Evolutionary conservation across 2,329 filamentous ascomycete genomes (phyloP).

Genomic region (Diaporthe humulicola): DNA sequence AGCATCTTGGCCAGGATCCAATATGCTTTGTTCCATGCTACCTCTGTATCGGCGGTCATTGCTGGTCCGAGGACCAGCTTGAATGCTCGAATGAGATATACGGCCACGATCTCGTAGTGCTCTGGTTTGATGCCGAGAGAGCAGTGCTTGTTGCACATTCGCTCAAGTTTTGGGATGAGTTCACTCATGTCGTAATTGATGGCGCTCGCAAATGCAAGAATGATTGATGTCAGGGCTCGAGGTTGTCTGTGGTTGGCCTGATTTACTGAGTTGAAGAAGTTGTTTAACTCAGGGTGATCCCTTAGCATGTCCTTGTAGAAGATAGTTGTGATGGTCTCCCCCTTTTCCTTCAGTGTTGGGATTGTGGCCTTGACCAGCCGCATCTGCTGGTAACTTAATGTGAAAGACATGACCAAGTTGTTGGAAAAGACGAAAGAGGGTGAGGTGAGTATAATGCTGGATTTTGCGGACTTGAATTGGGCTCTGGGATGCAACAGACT

Average conservation of each 20-base stretch:
- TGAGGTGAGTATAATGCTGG: neutral
- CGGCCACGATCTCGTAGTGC: constrained; percentile 79
- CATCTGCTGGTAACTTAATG: constrained; percentile 67
- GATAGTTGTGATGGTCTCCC: constrained; percentile 75
- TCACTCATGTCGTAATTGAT: constrained; percentile 72
- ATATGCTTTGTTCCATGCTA: constrained; percentile 80
- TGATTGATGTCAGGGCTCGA: constrained; percentile 71
- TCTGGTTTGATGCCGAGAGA: constrained; percentile 77
- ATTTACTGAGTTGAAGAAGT: constrained; percentile 78
- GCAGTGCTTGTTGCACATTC: constrained; percentile 79
- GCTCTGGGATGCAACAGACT: neutral
- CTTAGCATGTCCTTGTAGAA: constrained; percentile 80
- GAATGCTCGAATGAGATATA: constrained; percentile 77
- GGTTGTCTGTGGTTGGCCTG: constrained; percentile 74
- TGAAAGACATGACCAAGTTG: constrained; percentile 35
- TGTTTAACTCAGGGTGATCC: constrained; percentile 75
- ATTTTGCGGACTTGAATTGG: too few species aligned
- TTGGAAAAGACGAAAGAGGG: neutral
- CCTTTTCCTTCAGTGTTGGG: constrained; percentile 76
- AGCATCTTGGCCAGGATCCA: constrained; percentile 80
- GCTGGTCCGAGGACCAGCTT: constrained; percentile 74
- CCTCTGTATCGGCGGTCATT: constrained; percentile 73
- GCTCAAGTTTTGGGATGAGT: constrained; percentile 66
- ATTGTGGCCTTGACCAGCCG: constrained; percentile 78
- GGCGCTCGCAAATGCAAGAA: constrained; percentile 79